Conservation (phyloP, 1,139 yeast genomes). For the Candida sanyaensis region DNA sequence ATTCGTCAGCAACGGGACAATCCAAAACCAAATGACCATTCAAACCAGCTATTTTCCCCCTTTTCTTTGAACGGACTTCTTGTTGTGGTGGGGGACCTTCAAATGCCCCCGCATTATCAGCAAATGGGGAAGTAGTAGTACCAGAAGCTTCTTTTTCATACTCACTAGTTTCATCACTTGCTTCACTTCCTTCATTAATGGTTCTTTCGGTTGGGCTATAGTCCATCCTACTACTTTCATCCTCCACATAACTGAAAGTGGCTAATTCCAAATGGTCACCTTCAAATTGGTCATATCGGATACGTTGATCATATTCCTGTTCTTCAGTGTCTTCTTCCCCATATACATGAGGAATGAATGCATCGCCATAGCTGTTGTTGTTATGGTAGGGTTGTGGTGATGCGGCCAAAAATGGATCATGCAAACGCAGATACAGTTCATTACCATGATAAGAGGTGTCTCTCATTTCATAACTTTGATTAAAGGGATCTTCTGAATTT, state of each 20-base stretch:
- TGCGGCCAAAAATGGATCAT: slow-evolving; percentile 10
- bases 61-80: slow-evolving; percentile 39
- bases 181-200: slow-evolving; percentile 9
- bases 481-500: slow-evolving; percentile 20
- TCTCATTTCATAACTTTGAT: slow-evolving; percentile 29
- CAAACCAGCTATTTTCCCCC: slow-evolving; percentile 42
- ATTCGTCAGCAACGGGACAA: slow-evolving; percentile 52
- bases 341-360: slow-evolving; percentile 50
- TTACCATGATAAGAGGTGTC: slow-evolving; percentile 24
- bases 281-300: slow-evolving; percentile 41
- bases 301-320: slow-evolving; percentile 40
- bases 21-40: slow-evolving; percentile 53
- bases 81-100: slow-evolving; percentile 32
- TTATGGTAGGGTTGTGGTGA: slow-evolving; percentile 1
- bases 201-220: slow-evolving; percentile 7
- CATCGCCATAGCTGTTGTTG: slow-evolving; percentile 31
- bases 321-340: slow-evolving; percentile 45
- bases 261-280: slow-evolving; percentile 49
- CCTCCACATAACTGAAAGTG: slow-evolving; percentile 21
- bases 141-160: slow-evolving; percentile 1
- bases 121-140: slow-evolving; percentile 29
- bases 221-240: slow-evolving; percentile 8
- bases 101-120: slow-evolving; percentile 25
- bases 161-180: slow-evolving; percentile 23
- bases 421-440: not conserved